Percentiles rank a stretch among this genome's conserved stretches.
phyloP scores from a whole-genome alignment of 164 flowering plant genomes.

The Pachysandra terminalis region DNA sequence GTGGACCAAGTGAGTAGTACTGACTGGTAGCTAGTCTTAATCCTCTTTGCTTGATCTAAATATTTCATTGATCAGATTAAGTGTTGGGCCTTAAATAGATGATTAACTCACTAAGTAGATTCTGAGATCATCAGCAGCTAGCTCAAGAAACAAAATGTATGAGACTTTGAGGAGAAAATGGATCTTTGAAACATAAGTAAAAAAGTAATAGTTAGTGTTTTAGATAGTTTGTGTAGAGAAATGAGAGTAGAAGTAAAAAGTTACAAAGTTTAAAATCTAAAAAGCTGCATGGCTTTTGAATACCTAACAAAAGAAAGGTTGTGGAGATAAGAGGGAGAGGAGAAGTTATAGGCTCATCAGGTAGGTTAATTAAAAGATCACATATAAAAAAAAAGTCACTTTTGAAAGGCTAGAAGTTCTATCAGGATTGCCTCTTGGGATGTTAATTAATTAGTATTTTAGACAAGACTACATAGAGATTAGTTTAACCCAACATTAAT shows the following conservation, averaged over 20 bases:
- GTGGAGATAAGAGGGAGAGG: not conserved
- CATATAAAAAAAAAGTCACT: slow-evolving; percentile 7
- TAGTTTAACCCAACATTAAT: slow-evolving; percentile 37
- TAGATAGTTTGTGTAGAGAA: not conserved
- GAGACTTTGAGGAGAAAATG: no score
- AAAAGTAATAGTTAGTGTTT: no score
- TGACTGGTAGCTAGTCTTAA: no score
- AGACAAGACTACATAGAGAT: slow-evolving; percentile 12
- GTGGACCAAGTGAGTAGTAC: no score
- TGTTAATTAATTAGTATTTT: not conserved
- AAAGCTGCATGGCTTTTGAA: slow-evolving; percentile 1
- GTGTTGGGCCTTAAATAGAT: no score
- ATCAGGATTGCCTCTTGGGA: not conserved
- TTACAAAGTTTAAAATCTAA: not conserved
- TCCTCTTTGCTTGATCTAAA: no score
- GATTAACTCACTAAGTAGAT: no score
- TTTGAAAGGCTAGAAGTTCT: slow-evolving; percentile 3
- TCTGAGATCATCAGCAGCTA: no score
- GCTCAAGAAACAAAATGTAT: no score
- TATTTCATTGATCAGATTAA: no score
- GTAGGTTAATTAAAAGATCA: slow-evolving; percentile 5
- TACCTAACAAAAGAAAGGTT: not conserved
- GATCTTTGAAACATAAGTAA: no score
- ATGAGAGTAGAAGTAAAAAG: not conserved
- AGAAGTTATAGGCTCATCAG: not conserved